Evolutionary conservation across 1,284 basidiomycete species (phyloP).

Genomic region (Agaricales sp.): DNA sequence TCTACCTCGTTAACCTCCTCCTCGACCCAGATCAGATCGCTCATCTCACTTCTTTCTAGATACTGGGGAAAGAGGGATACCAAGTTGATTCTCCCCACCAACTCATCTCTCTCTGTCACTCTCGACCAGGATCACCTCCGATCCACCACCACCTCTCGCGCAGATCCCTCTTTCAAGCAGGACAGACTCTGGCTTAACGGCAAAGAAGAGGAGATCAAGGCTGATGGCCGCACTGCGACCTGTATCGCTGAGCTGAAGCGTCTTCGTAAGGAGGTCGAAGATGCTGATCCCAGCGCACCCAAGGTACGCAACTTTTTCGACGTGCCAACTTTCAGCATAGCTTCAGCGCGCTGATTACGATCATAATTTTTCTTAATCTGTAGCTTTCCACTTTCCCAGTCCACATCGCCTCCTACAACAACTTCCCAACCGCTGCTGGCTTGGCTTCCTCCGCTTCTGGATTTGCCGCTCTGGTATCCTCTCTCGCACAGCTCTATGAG

Average conservation of each 20-base stretch:
- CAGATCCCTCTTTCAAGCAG: conserved; percentile 63
- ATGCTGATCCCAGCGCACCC: conserved; percentile 47
- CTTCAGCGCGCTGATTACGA: conserved; percentile 4
- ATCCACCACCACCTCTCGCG: conserved; percentile 88
- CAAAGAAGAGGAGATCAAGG: conserved; percentile 81
- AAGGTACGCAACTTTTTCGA: conserved; percentile 41
- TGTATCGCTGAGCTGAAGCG: conserved; percentile 87
- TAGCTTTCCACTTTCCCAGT: conserved; percentile 69
- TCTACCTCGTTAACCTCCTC: conserved; percentile 3
- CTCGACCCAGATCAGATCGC: conserved; percentile 11
- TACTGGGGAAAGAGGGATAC: conserved; percentile 99
- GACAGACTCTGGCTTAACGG: conserved; percentile 96
- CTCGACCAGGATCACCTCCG: conserved; percentile 94
- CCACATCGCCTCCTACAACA: conserved; percentile 93
- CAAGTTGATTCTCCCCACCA: conserved; percentile 91
- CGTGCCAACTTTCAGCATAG: no score
- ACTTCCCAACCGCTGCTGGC: conserved; percentile 98
- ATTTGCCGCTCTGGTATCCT: conserved; percentile 90
- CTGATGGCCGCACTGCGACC: conserved; percentile 68
- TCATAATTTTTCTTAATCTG: conserved; percentile 6
- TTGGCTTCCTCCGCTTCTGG: conserved; percentile 96
- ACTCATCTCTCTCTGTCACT: conserved; percentile 95
- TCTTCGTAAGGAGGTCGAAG: conserved; percentile 68
- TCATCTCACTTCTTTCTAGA: conserved; percentile 39
- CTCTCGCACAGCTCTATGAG: conserved; percentile 79